Evolutionary conservation across 257 asterid species (phyloP).

Genomic region (Eustoma russellianum): DNA sequence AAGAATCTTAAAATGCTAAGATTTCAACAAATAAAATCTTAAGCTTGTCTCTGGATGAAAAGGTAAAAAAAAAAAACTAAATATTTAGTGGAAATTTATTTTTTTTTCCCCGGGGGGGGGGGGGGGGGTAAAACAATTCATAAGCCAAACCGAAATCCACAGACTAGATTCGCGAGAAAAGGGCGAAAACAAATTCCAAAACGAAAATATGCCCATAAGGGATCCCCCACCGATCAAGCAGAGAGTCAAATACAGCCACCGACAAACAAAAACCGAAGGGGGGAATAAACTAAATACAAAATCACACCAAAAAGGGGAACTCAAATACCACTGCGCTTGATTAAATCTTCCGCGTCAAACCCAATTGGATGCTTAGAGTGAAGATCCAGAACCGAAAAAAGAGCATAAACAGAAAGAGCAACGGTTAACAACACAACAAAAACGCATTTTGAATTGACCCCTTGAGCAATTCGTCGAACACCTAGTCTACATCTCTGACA

Average conservation of each 20-base stretch:
- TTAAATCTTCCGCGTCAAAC: conserved; percentile 48
- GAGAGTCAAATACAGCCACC: neutral
- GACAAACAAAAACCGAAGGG: conserved; percentile 7
- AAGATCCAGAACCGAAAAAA: conserved; percentile 47
- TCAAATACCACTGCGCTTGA: conserved; percentile 46
- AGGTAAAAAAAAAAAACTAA: no score
- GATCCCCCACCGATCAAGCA: no score
- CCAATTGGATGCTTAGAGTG: conserved; percentile 20
- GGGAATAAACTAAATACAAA: conserved; percentile 2
- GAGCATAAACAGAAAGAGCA: conserved; percentile 44
- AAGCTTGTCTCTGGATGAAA: neutral
- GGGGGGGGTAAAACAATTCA: no score
- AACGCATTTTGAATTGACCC: conserved; percentile 46
- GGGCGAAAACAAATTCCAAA: no score
- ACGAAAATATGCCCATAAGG: no score
- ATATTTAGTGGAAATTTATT: no score
- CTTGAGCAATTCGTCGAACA: conserved; percentile 17
- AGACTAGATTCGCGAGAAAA: no score
- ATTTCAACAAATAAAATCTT: conserved; percentile 3
- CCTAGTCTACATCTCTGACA: conserved; percentile 41
- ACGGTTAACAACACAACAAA: conserved; percentile 39
- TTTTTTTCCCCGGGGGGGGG: no score
- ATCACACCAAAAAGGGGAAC: neutral
- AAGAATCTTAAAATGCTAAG: no score
- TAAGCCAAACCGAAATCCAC: no score